Evolutionary conservation across 73 alveolate species (phyloP).

Genomic region (Stentor roeselii): DNA sequence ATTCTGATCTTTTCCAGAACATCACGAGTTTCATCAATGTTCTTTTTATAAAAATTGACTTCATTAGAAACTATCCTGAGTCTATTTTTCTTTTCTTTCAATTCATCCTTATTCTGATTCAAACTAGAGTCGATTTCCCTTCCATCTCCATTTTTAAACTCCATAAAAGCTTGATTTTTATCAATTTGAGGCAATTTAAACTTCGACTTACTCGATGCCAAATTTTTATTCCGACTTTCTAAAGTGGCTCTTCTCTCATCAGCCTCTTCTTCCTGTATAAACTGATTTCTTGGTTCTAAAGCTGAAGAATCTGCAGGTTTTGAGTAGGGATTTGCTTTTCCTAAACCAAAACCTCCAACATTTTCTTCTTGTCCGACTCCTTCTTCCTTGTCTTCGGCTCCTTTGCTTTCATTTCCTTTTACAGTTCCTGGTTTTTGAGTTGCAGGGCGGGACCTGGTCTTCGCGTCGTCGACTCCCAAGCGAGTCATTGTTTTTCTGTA

Average conservation of each 20-base stretch:
- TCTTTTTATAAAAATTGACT: constrained; percentile 47
- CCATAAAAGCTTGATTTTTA: constrained; percentile 63
- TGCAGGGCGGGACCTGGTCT: constrained; percentile 45
- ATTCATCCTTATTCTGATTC: constrained; percentile 61
- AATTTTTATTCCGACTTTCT: constrained; percentile 42
- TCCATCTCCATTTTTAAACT: constrained; percentile 84
- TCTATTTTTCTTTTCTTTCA: constrained; percentile 75
- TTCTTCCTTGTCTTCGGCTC: constrained; percentile 55
- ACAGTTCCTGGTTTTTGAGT: constrained; percentile 32
- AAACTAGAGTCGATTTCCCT: constrained; percentile 62
- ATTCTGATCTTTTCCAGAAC: constrained; percentile 69
- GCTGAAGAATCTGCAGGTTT: constrained; percentile 69
- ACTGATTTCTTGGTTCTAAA: constrained; percentile 43
- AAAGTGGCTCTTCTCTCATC: constrained; percentile 40
- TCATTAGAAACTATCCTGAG: constrained; percentile 36
- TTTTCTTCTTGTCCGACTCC: constrained; percentile 76
- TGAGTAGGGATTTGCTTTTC: constrained; percentile 74
- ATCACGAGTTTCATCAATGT: constrained; percentile 51
- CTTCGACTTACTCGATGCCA: constrained; percentile 26
- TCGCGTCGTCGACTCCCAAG: constrained; percentile 49
- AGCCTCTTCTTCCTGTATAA: constrained; percentile 34
- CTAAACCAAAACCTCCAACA: constrained; percentile 71
- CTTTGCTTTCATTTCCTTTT: constrained; percentile 35
- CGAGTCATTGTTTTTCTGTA: constrained; percentile 78
- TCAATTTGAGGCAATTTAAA: constrained; percentile 41